Percentiles rank a stretch among this genome's conserved stretches.
phyloP scores from a whole-genome alignment of 805 yeast species.

The Yamadazyma takamatsuzukensis region DNA sequence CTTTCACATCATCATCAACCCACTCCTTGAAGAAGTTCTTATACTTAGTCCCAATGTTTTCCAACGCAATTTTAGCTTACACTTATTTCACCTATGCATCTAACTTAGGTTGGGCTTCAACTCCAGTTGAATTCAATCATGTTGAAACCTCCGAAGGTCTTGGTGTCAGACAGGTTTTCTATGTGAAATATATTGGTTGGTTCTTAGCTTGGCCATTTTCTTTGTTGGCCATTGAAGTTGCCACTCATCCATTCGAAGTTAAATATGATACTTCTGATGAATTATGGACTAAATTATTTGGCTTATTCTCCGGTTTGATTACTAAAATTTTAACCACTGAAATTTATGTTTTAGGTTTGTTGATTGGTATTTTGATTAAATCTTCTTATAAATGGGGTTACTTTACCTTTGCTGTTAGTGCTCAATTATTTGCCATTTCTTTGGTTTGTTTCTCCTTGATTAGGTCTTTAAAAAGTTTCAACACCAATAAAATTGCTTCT shows the following conservation, averaged over 20 bases:
- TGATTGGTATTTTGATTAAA: constrained; percentile 53
- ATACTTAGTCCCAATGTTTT: constrained; percentile 40
- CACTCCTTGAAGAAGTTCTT: constrained; percentile 30
- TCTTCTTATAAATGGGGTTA: constrained; percentile 69
- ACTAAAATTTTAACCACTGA: constrained; percentile 43
- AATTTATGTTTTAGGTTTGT: constrained; percentile 49
- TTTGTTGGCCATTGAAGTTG: constrained; percentile 29
- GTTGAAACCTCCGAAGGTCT: constrained; percentile 27
- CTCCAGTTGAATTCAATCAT: constrained; percentile 47
- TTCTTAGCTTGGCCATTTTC: constrained; percentile 50
- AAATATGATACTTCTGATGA: constrained; percentile 26
- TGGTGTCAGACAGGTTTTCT: constrained; percentile 50
- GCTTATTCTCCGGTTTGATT: constrained; percentile 32
- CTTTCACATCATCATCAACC: constrained; percentile 18
- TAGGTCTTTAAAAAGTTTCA: constrained; percentile 5
- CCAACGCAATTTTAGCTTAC: constrained; percentile 41
- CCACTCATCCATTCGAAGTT: constrained; percentile 27
- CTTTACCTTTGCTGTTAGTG: constrained; percentile 50
- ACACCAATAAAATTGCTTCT: constrained; percentile 10
- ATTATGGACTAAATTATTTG: constrained; percentile 25
- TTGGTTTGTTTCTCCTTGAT: constrained; percentile 19
- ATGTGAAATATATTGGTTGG: constrained; percentile 55
- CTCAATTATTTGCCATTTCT: constrained; percentile 37
- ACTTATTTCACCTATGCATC: constrained; percentile 57
- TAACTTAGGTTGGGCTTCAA: constrained; percentile 51